Conservation (phyloP, 306 rosid species). For the Begonia fuchsioides region DNA sequence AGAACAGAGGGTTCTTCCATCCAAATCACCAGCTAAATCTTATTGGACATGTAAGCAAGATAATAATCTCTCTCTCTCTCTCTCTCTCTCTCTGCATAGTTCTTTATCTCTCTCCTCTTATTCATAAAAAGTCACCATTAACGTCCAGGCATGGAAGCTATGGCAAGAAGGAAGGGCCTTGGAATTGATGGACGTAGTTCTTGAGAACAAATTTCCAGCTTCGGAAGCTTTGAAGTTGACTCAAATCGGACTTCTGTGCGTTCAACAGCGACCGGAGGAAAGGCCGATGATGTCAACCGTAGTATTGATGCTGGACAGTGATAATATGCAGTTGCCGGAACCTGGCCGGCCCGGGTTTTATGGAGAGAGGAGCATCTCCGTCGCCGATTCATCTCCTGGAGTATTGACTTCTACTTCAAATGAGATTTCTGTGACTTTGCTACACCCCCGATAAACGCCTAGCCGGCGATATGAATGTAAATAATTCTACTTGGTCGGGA, state of each 20-base stretch:
- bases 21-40: slow-evolving; percentile 14
- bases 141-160: slow-evolving; percentile 12
- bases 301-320: slow-evolving; percentile 13
- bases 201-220: slow-evolving; percentile 2
- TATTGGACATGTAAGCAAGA: slow-evolving; percentile 14
- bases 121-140: not conserved
- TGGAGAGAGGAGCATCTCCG: slow-evolving; percentile 1
- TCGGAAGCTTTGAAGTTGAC: slow-evolving; percentile 14
- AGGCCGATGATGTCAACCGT: slow-evolving; percentile 22
- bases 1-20: slow-evolving; percentile 15
- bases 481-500: no score
- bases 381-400: not conserved
- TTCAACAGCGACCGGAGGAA: slow-evolving; percentile 15
- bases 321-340: slow-evolving; percentile 7
- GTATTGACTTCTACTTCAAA: not conserved
- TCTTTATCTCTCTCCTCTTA: not conserved
- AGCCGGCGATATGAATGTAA: no score
- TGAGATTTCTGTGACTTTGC: slow-evolving; percentile 8
- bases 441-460: slow-evolving; percentile 8
- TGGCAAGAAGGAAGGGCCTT: slow-evolving; percentile 11
- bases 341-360: slow-evolving; percentile 21
- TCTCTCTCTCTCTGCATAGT: not conserved
- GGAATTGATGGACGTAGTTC: slow-evolving; percentile 10
- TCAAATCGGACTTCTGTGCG: slow-evolving; percentile 19
- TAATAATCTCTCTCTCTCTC: not conserved